Conservation (phyloP, 192 early-diverging fungal species). For the Entomortierella lignicola region DNA sequence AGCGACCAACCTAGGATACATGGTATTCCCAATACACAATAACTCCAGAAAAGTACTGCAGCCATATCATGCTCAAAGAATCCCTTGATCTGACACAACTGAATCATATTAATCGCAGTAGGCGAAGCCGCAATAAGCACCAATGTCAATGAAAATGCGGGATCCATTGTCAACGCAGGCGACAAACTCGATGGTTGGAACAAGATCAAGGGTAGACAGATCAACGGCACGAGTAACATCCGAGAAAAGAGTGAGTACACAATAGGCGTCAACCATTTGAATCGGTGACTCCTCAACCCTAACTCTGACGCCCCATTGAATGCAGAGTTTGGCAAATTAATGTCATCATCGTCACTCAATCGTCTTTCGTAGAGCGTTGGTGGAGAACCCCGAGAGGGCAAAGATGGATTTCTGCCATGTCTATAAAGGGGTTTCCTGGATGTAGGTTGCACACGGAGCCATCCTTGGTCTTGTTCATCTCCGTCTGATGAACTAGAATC, state of each 20-base stretch:
- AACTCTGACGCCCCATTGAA: conserved; percentile 68
- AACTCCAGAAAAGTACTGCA: conserved; percentile 75
- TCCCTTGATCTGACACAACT: conserved; percentile 75
- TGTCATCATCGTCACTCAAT: conserved; percentile 4
- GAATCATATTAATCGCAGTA: conserved; percentile 79
- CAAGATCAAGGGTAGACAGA: conserved; percentile 55
- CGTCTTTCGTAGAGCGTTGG: background rate
- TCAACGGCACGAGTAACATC: conserved; percentile 47
- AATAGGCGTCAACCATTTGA: conserved; percentile 30
- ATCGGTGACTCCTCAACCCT: conserved; percentile 26
- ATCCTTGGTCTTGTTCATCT: conserved; percentile 3
- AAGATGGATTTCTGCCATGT: background rate
- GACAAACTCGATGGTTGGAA: conserved; percentile 20
- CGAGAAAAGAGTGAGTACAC: conserved; percentile 38
- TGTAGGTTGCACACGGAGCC: conserved; percentile 3
- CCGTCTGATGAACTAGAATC: conserved; percentile 19
- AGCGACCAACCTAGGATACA: conserved; percentile 39
- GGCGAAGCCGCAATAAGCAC: conserved; percentile 71
- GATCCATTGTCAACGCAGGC: conserved; percentile 66
- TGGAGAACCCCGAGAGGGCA: conserved; percentile 8
- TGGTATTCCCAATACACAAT: conserved; percentile 60
- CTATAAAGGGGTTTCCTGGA: background rate
- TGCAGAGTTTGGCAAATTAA: conserved; percentile 20
- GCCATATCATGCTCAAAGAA: conserved; percentile 78
- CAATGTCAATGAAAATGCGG: conserved; percentile 69